These are phyloP conservation scores for Aspergillus sergii DNA, from an alignment of 2,329 filamentous ascomycete species.

Conservation along the genomic window DNA sequence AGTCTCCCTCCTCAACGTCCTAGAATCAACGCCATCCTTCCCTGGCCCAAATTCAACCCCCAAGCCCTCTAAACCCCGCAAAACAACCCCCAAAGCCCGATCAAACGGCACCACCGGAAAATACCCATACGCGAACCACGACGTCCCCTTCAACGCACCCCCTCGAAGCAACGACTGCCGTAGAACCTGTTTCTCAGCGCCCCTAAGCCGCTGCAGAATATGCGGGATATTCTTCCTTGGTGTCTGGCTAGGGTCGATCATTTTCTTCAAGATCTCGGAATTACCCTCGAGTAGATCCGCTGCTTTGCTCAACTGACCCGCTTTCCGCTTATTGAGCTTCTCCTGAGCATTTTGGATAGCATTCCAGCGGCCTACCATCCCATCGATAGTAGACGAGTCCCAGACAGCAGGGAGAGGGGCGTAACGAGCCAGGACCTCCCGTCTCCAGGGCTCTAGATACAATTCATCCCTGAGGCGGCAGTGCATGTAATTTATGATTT, in stretches of 20 bases:
- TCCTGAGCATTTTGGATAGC: constrained; percentile 12
- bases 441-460: not conserved
- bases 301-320: constrained; percentile 14
- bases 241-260: constrained; percentile 18
- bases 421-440: not conserved
- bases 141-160: not conserved
- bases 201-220: constrained; percentile 11
- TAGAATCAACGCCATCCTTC: not conserved
- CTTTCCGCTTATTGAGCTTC: constrained; percentile 1
- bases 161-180: not conserved
- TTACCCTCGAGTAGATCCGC: constrained; percentile 24
- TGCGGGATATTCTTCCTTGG: constrained; percentile 18
- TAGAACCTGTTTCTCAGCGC: not conserved
- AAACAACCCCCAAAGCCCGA: not conserved
- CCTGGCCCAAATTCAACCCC: not conserved
- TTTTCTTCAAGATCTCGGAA: constrained; percentile 24
- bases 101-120: not conserved
- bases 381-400: not conserved
- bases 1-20: not conserved
- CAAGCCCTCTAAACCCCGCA: not conserved
- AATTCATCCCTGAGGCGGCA: not conserved
- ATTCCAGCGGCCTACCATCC: not conserved
- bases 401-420: not conserved
- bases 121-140: not conserved
- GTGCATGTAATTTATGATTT: not conserved